Conservation (phyloP, 495 filamentous ascomycete species). For the Penicillium waksmanii region DNA sequence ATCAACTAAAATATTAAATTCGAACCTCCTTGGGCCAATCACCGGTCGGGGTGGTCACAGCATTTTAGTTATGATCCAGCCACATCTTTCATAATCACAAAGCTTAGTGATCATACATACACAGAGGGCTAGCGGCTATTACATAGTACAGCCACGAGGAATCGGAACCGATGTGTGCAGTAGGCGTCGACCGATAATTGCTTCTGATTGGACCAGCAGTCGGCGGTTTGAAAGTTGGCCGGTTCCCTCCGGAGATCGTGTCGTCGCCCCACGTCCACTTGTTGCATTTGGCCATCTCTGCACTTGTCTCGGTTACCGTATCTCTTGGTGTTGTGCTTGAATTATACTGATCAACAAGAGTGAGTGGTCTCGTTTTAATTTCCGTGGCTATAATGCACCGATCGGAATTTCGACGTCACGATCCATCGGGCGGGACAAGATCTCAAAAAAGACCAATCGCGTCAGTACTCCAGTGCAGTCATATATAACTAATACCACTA, state of each 20-base stretch:
- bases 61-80: too few species aligned
- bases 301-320: not conserved
- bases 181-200: not conserved
- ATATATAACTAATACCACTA: not conserved
- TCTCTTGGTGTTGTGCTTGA: not conserved
- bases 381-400: not conserved
- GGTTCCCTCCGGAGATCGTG: not conserved
- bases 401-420: not conserved
- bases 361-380: not conserved
- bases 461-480: constrained; percentile 3
- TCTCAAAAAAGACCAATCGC: constrained; percentile 21
- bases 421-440: not conserved
- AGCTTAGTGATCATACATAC: too few species aligned
- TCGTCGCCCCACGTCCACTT: not conserved
- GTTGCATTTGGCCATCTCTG: not conserved
- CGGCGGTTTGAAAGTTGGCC: not conserved
- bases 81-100: too few species aligned
- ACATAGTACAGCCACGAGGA: too few species aligned
- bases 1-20: too few species aligned
- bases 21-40: too few species aligned
- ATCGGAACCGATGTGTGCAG: too few species aligned
- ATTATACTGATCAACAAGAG: not conserved
- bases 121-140: too few species aligned
- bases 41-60: too few species aligned
- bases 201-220: not conserved